phyloP scores from a whole-genome alignment of 352 stramenopile genomes.

The Pythium phragmitis region DNA sequence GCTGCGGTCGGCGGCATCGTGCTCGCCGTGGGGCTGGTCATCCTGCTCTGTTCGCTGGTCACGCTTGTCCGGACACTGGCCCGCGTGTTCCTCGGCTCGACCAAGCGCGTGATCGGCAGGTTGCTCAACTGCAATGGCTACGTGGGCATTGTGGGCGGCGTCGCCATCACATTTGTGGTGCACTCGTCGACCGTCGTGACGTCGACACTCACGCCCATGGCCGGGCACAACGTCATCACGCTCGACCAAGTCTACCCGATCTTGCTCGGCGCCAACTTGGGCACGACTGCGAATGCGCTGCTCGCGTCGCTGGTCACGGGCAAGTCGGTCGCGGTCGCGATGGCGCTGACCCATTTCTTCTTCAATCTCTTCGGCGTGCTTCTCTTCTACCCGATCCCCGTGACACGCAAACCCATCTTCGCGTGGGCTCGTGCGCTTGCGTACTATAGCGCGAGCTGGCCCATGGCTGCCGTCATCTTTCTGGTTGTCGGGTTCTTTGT shows the following conservation, averaged over 20 bases:
- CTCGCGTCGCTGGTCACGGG: constrained; percentile 84
- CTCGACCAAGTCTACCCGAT: constrained; percentile 90
- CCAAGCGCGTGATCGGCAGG: constrained; percentile 84
- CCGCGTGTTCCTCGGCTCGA: constrained; percentile 74
- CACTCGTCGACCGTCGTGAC: constrained; percentile 92
- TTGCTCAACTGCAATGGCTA: constrained; percentile 90
- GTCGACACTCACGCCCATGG: constrained; percentile 85
- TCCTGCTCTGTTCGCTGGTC: constrained; percentile 49
- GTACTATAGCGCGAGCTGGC: constrained; percentile 59
- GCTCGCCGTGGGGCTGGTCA: constrained; percentile 42
- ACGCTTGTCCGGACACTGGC: constrained; percentile 32
- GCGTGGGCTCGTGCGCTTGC: constrained; percentile 66
- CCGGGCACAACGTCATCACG: constrained; percentile 84
- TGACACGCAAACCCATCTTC: constrained; percentile 81
- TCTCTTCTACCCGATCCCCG: constrained; percentile 91
- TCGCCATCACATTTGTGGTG: constrained; percentile 82
- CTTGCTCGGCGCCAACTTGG: constrained; percentile 91
- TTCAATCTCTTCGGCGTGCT: constrained; percentile 92
- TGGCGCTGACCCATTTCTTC: constrained; percentile 90
- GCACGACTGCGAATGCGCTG: constrained; percentile 87
- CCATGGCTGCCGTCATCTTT: constrained; percentile 53
- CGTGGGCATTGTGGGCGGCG: constrained; percentile 85
- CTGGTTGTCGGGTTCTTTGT: constrained; percentile 49
- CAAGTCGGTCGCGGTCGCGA: constrained; percentile 75
- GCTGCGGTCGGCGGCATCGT: constrained; percentile 47